Evolutionary conservation across 208 protist genomes (phyloP).

Genomic region (Leishmania tarentolae): DNA sequence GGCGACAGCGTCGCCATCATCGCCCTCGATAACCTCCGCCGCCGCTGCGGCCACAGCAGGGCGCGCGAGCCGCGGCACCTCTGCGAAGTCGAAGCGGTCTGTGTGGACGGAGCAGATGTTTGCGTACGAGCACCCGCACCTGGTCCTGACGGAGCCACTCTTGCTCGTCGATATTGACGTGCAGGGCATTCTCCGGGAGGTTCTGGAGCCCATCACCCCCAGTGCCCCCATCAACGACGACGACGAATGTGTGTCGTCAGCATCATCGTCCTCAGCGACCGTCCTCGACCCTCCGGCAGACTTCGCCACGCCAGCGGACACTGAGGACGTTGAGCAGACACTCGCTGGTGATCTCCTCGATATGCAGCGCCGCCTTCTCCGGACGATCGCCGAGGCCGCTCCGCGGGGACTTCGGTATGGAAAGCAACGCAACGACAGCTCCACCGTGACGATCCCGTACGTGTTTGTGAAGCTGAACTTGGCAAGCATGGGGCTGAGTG

Average conservation of each 20-base stretch:
- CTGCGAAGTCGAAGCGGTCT: conserved; percentile 7
- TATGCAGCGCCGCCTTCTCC: conserved; percentile 27
- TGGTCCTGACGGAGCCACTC: conserved; percentile 18
- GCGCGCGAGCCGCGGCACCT: not conserved
- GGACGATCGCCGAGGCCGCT: conserved; percentile 16
- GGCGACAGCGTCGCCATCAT: not conserved
- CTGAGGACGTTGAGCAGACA: conserved; percentile 12
- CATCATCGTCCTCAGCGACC: not conserved
- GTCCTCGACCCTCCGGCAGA: not conserved
- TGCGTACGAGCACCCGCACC: conserved; percentile 29
- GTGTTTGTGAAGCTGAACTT: conserved; percentile 26
- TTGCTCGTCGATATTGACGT: conserved; percentile 32
- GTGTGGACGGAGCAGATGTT: conserved; percentile 31
- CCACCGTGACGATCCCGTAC: conserved; percentile 16
- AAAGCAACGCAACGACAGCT: conserved; percentile 14
- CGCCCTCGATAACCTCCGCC: not conserved
- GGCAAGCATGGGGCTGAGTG: conserved; percentile 21
- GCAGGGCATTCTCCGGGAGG: conserved; percentile 15
- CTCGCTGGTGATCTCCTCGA: conserved; percentile 17
- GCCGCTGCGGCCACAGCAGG: not conserved
- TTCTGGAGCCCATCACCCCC: not conserved
- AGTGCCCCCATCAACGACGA: not conserved
- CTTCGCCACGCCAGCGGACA: conserved; percentile 1
- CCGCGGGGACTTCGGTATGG: conserved; percentile 29
- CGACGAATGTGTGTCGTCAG: not conserved